Evolutionary conservation across 2,329 filamentous ascomycete genomes (phyloP), one percentile per base, ranked within the genome.

Genomic region (Paraphoma sp.): DNA sequence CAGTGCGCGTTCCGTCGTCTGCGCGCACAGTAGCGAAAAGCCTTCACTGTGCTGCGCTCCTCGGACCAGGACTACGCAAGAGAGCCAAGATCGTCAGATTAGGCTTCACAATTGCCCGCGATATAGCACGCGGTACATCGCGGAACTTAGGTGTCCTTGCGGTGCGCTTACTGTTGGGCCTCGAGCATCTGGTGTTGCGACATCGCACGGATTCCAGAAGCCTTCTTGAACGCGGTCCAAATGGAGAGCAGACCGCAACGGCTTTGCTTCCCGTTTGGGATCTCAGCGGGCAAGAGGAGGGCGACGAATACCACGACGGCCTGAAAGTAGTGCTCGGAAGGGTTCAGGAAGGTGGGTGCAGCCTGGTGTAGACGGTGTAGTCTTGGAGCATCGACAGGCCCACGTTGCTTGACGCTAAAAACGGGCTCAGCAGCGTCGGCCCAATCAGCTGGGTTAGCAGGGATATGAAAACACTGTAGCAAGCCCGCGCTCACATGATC

Each of bases 351-450:
- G 61, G 70, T 69, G 69, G 71, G 68, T 65, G 67, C 68, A 59
- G 68, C 67, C 57, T 36, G 33, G 33, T 36, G 14, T 36, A 36
- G 33, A 36, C 10, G 71, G 51, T 50, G 69, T 60, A 29, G 71
- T 67, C 71, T 74, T 75, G 72, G 71, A 62, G 51, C 59, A 56
- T 70, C 66, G 65, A 76, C 72, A 76, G 74, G 74, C 70, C 64
- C 69, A 70, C 68, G 71, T 74, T 73, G 68, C 57, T 72, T 69
- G 69, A 62, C 64, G 61, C 72, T 73, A 76, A 72, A 73, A 68
- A 73, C 73, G 70, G 68, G 70, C 68, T 56, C 50, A 57, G 69
- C 63, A 67, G 53, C 61, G 44, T 55, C 63, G 48, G 64, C 62
- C 73, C 74, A 76, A 77, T 76, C 65, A 75, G 55, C 54, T 56